These are phyloP conservation scores for Fraxinus baroniana DNA, from an alignment of 305 asterid species.

Conservation along the genomic window DNA sequence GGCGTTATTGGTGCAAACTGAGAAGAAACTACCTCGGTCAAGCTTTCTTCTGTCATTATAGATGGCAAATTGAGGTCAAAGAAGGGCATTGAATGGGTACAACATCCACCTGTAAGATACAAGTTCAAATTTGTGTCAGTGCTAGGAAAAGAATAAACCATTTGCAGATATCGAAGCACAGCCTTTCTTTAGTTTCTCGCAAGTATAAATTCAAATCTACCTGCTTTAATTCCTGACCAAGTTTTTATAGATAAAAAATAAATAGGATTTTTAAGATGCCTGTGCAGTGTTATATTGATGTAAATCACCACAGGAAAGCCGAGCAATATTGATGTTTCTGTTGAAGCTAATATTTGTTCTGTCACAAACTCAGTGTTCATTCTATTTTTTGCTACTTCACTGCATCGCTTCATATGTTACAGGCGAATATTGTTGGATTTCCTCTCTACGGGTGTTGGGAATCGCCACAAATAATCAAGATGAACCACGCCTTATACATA, in stretches of 20 bases:
- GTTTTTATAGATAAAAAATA: background rate
- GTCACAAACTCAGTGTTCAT: background rate
- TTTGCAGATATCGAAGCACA: constrained; percentile 1
- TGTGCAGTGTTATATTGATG: background rate
- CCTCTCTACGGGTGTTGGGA: background rate
- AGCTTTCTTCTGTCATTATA: constrained; percentile 38
- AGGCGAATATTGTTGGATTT: background rate
- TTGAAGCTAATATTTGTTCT: background rate
- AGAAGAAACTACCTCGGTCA: constrained; percentile 28
- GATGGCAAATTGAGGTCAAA: constrained; percentile 58
- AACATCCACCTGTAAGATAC: constrained; percentile 48
- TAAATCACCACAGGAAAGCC: background rate
- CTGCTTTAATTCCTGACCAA: constrained; percentile 1
- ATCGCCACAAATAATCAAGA: background rate
- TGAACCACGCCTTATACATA: background rate
- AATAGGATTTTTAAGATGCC: constrained; percentile 3
- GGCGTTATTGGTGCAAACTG: constrained; percentile 71
- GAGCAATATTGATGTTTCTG: background rate
- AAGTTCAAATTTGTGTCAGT: constrained; percentile 26
- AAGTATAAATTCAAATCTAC: background rate
- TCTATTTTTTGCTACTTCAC: background rate
- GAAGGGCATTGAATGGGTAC: constrained; percentile 33
- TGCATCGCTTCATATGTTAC: background rate
- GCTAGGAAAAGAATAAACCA: constrained; percentile 7
- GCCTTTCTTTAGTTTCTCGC: background rate